phyloP scores from a whole-genome alignment of 495 filamentous ascomycete genomes.

The Elasticomyces elasticus region DNA sequence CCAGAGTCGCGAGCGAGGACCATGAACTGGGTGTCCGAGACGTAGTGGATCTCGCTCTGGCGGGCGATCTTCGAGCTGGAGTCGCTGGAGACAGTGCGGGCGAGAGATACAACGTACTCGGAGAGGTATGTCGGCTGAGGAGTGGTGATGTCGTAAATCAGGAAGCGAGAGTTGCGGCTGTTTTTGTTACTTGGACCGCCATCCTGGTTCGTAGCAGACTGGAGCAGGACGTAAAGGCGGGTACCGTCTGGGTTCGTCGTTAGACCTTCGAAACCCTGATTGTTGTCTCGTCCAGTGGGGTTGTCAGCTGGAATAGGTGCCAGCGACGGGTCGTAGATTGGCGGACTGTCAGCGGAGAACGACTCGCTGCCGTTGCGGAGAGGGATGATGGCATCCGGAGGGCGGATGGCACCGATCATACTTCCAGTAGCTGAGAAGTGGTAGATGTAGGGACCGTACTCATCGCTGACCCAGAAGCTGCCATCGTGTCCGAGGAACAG shows the following conservation, averaged over 20 bases:
- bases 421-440: slow-evolving; percentile 50
- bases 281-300: slow-evolving; percentile 57
- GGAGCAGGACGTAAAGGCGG: slow-evolving; percentile 56
- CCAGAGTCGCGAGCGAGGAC: slow-evolving; percentile 58
- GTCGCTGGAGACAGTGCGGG: slow-evolving; percentile 43
- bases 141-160: slow-evolving; percentile 50
- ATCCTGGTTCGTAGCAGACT: slow-evolving; percentile 58
- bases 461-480: slow-evolving; percentile 67
- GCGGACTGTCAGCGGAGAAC: slow-evolving; percentile 53
- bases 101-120: slow-evolving; percentile 56
- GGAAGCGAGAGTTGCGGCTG: slow-evolving; percentile 47
- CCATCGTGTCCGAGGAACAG: slow-evolving; percentile 54
- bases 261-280: slow-evolving; percentile 70
- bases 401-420: slow-evolving; percentile 57
- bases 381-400: slow-evolving; percentile 58
- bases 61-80: slow-evolving; percentile 44
- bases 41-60: slow-evolving; percentile 60
- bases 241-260: slow-evolving; percentile 55
- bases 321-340: slow-evolving; percentile 45
- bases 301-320: slow-evolving; percentile 45
- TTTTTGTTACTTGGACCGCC: slow-evolving; percentile 48
- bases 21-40: slow-evolving; percentile 57
- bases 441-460: slow-evolving; percentile 72
- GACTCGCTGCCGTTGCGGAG: slow-evolving; percentile 49
- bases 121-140: slow-evolving; percentile 23